Evolutionary conservation across 495 filamentous ascomycete genomes (phyloP).

Genomic region (Tuber brumale): DNA sequence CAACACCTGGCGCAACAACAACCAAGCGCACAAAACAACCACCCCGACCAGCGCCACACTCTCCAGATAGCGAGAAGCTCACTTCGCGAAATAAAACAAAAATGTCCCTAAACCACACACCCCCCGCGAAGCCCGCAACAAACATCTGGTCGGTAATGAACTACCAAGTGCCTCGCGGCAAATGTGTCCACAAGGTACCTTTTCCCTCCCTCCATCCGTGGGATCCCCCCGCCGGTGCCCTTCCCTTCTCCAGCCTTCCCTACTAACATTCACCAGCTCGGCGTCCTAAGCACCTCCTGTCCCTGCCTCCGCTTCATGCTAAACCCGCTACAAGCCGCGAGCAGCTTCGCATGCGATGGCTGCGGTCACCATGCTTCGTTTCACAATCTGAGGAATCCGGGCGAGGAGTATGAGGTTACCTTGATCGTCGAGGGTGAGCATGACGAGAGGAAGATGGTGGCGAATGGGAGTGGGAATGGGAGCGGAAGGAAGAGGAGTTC

Average conservation of each 20-base stretch:
- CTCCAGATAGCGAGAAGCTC: background rate
- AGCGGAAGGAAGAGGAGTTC: conserved; percentile 27
- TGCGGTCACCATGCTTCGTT: conserved; percentile 53
- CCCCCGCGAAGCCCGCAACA: conserved; percentile 24
- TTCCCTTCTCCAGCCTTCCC: background rate
- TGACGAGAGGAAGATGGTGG: conserved; percentile 12
- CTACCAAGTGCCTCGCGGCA: conserved; percentile 38
- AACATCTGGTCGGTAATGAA: conserved; percentile 43
- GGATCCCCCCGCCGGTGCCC: background rate
- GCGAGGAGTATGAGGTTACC: conserved; percentile 47
- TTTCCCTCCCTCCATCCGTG: background rate
- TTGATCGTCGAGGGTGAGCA: conserved; percentile 44
- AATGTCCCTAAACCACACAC: conserved; percentile 29
- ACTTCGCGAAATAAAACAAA: background rate
- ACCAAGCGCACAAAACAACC: background rate
- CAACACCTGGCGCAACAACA: background rate
- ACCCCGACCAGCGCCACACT: background rate
- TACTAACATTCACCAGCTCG: conserved; percentile 35
- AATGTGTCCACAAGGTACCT: conserved; percentile 42
- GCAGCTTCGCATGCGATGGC: conserved; percentile 52
- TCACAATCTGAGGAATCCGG: conserved; percentile 50
- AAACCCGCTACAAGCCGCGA: conserved; percentile 52
- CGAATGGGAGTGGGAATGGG: conserved; percentile 19
- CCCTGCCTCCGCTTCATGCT: conserved; percentile 55
- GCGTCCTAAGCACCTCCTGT: conserved; percentile 49